Evolutionary conservation across 2,329 filamentous ascomycete genomes (phyloP), one percentile per base, ranked within the genome.

Genomic region (Diaporthe citri): DNA sequence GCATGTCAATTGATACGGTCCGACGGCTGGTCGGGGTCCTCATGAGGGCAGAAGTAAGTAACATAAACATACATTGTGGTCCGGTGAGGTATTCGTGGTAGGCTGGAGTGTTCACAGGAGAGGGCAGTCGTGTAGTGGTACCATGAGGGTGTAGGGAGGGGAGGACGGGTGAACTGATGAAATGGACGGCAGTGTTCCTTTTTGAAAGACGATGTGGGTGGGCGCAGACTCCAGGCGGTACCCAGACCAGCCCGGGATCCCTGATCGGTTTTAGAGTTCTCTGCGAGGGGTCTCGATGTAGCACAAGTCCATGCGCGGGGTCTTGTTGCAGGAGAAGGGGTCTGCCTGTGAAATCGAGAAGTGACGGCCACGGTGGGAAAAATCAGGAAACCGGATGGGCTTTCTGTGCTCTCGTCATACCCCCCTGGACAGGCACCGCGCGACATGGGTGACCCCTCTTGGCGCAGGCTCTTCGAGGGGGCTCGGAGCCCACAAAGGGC

Each of bases 201-300:
- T 67, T 69, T 69, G 64, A 69, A 69, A 69, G 48, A 55, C 10
- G 48, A 69, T 69, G 64, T 39, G 64, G 48, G 64, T 69, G 64
- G 64, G 55, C 48, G 55, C 64, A 69, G 64, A 52, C 64, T 55
- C 64, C 64, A 52, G 34, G 22, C 46, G 64, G 64, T 67, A 52
- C 64, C 48, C 64, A 55, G 46, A n/a, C 22, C 46, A 39, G 64
- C 64, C 64, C 46, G 34, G 64, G 64, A 69, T 69, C 64, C 64
- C 64, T 69, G 64, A 69, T 69, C 64, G 64, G 46, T 69, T 69
- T 69, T 69, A 69, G 48, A 52, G 64, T 69, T 69, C 48, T 17
- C 12, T 55, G 46, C 46, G 48, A 39, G 25, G 64, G 64, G 64
- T 39, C 64, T 69, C 22, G 48, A 25, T 31, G 4, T 8, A 69